These are phyloP conservation scores for Akanthomyces lecanii DNA, from an alignment of 2,329 filamentous ascomycete genomes.

Conservation along the genomic window DNA sequence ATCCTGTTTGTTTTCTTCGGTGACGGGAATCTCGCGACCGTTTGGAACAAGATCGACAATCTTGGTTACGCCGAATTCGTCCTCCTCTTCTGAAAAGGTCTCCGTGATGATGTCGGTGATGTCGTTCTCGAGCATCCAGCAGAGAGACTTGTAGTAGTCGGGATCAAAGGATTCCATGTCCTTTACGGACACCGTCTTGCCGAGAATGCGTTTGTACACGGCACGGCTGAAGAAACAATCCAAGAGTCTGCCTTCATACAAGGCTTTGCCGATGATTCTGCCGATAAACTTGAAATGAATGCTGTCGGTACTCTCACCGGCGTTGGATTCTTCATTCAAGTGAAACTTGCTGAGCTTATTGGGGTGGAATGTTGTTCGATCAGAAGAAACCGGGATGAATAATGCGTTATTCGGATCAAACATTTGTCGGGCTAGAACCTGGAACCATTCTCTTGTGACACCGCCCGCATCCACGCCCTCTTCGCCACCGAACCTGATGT, in stretches of 20 bases:
- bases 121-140: conserved; percentile 98
- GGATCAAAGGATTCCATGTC: conserved; percentile 99
- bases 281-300: conserved; percentile 99
- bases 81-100: conserved; percentile 90
- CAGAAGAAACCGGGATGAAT: conserved; percentile 93
- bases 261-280: conserved; percentile 93
- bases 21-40: conserved; percentile 88
- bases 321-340: conserved; percentile 28
- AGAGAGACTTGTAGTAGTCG: conserved; percentile 96
- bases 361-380: conserved; percentile 97
- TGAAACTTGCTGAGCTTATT: conserved; percentile 69
- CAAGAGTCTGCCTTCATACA: conserved; percentile 92
- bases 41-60: conserved; percentile 82
- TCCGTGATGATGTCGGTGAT: conserved; percentile 97
- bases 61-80: conserved; percentile 86
- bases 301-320: conserved; percentile 90
- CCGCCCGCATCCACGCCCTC: conserved; percentile 97
- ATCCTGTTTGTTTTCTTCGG: conserved; percentile 97
- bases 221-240: conserved; percentile 99
- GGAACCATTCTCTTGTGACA: conserved; percentile 98
- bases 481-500: conserved; percentile 94
- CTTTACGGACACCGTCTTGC: conserved; percentile 93
- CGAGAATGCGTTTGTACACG: conserved; percentile 95
- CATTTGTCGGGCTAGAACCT: conserved; percentile 95
- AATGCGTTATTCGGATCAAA: conserved; percentile 97